Evolutionary conservation across 129 eudicot genomes (phyloP).

Genomic region (Flaveria robusta): DNA sequence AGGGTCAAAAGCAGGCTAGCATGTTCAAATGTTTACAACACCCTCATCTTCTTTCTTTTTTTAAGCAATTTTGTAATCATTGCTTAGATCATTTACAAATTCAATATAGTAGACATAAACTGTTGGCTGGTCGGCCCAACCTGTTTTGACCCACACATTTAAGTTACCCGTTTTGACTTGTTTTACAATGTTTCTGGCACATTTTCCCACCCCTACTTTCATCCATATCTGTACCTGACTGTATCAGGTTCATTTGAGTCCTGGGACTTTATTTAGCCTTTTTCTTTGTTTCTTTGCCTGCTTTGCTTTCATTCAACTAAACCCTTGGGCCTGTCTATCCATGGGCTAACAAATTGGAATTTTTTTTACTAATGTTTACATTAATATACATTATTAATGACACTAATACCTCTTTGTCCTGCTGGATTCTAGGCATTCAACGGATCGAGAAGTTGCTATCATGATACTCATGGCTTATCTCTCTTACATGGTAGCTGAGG

Average conservation of each 20-base stretch:
- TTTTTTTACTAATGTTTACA: not conserved
- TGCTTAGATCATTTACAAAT: not conserved
- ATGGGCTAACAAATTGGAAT: not conserved
- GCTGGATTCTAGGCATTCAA: slow-evolving; percentile 61
- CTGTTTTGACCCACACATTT: not conserved
- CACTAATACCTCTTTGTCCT: slow-evolving; percentile 16
- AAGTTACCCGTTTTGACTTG: not conserved
- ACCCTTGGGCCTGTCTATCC: not conserved
- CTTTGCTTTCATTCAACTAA: not conserved
- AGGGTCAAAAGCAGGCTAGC: not conserved
- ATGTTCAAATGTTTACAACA: not conserved
- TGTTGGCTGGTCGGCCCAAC: not conserved
- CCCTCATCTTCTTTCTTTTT: not conserved
- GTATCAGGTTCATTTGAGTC: not conserved
- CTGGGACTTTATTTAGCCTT: not conserved
- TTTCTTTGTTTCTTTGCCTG: not conserved
- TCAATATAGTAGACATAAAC: not conserved
- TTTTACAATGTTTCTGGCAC: not conserved
- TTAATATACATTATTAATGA: not conserved
- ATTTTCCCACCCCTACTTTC: not conserved
- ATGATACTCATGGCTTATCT: slow-evolving; percentile 88
- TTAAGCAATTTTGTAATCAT: not conserved
- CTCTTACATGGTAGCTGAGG: slow-evolving; percentile 78
- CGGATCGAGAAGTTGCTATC: slow-evolving; percentile 79
- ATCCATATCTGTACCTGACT: not conserved